Evolutionary conservation across 768 basidiomycete species (phyloP), one percentile per base, ranked within the genome.

Genomic region (Mycena kentingensis): DNA sequence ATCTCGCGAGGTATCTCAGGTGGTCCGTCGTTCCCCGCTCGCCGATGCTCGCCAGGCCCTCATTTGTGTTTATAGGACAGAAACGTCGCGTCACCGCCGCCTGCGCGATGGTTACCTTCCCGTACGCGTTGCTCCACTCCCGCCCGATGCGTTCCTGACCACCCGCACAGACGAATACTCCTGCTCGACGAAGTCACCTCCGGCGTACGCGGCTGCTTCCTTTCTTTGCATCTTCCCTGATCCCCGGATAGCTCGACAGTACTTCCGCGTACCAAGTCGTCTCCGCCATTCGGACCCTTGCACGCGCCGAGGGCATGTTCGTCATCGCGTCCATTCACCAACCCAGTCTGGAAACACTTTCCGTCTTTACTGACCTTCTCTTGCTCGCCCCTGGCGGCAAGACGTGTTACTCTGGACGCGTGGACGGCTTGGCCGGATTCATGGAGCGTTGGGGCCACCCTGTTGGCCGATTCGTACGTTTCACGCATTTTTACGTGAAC

Each of bases 241-340:
- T 44, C 36, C 6, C 37, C 22, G 3, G 39, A 15, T 45, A 77
- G 74, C 68, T 83, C 8, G 81, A 80, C 60, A 77, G 80, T 44
- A 78, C 75, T 6, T 70, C 76, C 5, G 69, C 74, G 21, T 63
- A 71, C 1, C 73, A 74, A 51, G 77, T 78, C 5, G 68, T 78
- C 60, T 61, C 70, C 5, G 68, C 79, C 35, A 75, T 81, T 26
- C 70, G 71, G 16, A 66, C 67, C 15, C 65, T 84, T 10, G 77
- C 81, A 0, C 59, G 70, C 24, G 67, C 73, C 5, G 75, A 78
- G 54, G 73, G 74, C 21, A 80, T 83, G 45, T 77, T 84, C 28
- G 75, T 85, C 27, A 75, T 88, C 39, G 79, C 81, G 16, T 83
- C 83, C 4, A 84, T 89, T 46, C 87, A 89, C 57, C 85, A 88